Base-by-base conservation (phyloP, 2,329 filamentous ascomycete genomes). In the Colletotrichum sp. region DNA sequence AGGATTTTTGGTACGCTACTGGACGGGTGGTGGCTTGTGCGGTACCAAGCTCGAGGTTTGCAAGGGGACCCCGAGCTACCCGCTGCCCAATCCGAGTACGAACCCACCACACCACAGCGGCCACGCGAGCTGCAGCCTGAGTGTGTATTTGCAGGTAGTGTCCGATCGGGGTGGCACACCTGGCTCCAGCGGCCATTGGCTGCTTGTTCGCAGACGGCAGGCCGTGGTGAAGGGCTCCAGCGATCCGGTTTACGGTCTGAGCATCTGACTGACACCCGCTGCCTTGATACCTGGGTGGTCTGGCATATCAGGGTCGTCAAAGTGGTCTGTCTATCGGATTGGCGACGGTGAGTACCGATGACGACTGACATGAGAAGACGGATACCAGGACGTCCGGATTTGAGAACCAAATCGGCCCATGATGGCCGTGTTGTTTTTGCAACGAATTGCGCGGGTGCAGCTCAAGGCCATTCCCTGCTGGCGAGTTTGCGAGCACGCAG, bases 191-290 rank as follows among this genome's bases (percentile, higher is more conserved):
- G n/a, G n/a, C 36, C 32, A 36, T 18, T 55, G 43, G 43, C n/a
- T 52, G 12, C 43, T 52, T 52, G 48, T 32, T 68, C 65, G 52
- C 21, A 28, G 30, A 56, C 48, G 64, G 48, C 18, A 34, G 64
- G 21, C 38, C 28, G 24, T 36, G n/a, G 63, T 38, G 34, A 69
- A 24, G 55, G 52, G 34, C 30, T 55, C 71, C 59, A 62, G 68
- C n/a, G 61, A 66, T 61, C 52, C 61, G 67, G 67, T 65, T 74
- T 61, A 62, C 61, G 21, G 71, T 48, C 56, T 73, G 71, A 71
- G 55, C 61, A 74, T 74, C 72, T 74, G 61, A 66, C 59, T 65
- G 58, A 72, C 65, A 38, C 24, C 70, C 26, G n/a, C 21, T 24
- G 36, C 30, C 34, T 38, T 28, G 65, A 21, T 24, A 48, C 18